These are phyloP conservation scores for Arthrobotrys sphaeroides DNA, from an alignment of 2,329 filamentous ascomycete genomes.

Conservation along the genomic window DNA sequence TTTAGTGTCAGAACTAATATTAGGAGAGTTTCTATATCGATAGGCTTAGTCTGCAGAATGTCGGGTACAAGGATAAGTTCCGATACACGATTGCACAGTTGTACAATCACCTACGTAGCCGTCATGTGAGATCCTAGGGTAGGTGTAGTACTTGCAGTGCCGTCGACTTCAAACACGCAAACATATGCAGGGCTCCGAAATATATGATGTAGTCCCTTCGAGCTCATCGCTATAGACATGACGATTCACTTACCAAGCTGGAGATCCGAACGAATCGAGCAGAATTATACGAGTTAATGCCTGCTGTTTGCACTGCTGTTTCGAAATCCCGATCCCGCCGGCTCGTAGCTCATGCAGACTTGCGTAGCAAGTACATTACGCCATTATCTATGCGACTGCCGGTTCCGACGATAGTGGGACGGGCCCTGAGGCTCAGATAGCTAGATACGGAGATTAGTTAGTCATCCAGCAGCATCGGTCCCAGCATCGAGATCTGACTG, in stretches of 20 bases:
- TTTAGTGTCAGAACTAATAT: not conserved
- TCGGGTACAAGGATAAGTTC: not conserved
- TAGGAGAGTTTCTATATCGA: not conserved
- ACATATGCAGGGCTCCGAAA: not conserved
- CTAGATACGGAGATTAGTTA: constrained; percentile 40
- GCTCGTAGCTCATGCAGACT: not conserved
- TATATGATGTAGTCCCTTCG: constrained; percentile 8
- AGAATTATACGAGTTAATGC: constrained; percentile 39
- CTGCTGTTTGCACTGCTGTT: constrained; percentile 5
- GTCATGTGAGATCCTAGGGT: not conserved
- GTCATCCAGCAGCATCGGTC: constrained; percentile 22
- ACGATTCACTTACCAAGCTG: constrained; percentile 9
- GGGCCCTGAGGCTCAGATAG: constrained; percentile 33
- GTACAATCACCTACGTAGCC: not conserved
- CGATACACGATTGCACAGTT: not conserved
- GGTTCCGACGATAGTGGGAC: constrained; percentile 28
- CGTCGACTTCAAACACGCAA: not conserved
- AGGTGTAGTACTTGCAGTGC: no score
- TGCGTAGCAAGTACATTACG: constrained; percentile 24
- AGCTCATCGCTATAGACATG: constrained; percentile 10
- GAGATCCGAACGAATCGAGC: not conserved
- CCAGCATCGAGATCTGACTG: not conserved
- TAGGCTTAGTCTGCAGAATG: not conserved
- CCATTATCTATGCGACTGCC: constrained; percentile 33
- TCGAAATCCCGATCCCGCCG: constrained; percentile 9